phyloP scores from a whole-genome alignment of 2,329 filamentous ascomycete genomes.

The Boeremia lycopersici region DNA sequence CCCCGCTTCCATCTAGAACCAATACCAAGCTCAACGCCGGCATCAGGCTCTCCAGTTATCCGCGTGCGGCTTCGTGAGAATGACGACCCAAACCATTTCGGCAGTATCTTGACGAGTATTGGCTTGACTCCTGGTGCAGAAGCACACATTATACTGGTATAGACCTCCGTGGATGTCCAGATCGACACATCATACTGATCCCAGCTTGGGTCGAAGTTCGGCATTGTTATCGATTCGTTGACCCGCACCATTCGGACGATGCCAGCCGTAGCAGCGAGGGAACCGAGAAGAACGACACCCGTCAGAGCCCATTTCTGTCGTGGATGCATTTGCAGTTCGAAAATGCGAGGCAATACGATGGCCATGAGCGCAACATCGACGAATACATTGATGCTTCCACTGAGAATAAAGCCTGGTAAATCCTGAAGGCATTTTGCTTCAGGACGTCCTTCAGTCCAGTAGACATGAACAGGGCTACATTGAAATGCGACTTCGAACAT shows the following conservation, averaged over 20 bases:
- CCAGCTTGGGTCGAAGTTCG: conserved; percentile 28
- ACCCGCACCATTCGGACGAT: conserved; percentile 28
- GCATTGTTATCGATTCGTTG: conserved; percentile 12
- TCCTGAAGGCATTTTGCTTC: conserved; percentile 22
- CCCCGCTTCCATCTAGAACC: conserved; percentile 18
- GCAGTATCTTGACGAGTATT: conserved; percentile 22
- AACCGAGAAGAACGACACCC: conserved; percentile 26
- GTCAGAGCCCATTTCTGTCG: conserved; percentile 25
- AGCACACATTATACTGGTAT: conserved; percentile 29
- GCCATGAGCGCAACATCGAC: conserved; percentile 26
- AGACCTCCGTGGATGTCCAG: conserved; percentile 32
- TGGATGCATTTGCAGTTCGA: conserved; percentile 23
- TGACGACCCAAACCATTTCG: conserved; percentile 26
- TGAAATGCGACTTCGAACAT: conserved; percentile 22
- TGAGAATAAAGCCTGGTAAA: conserved; percentile 17
- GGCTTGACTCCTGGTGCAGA: conserved; percentile 30
- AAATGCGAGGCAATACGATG: conserved; percentile 28
- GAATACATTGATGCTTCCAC: conserved; percentile 22
- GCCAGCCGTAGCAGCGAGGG: conserved; percentile 24
- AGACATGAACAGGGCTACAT: conserved; percentile 25
- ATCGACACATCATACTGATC: conserved; percentile 32
- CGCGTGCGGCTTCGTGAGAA: conserved; percentile 12
- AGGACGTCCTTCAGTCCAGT: conserved; percentile 29
- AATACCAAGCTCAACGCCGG: conserved; percentile 13
- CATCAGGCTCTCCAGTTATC: not conserved